Conservation (phyloP, 495 filamentous ascomycete genomes). For the Antarctomyces pellizariae region DNA sequence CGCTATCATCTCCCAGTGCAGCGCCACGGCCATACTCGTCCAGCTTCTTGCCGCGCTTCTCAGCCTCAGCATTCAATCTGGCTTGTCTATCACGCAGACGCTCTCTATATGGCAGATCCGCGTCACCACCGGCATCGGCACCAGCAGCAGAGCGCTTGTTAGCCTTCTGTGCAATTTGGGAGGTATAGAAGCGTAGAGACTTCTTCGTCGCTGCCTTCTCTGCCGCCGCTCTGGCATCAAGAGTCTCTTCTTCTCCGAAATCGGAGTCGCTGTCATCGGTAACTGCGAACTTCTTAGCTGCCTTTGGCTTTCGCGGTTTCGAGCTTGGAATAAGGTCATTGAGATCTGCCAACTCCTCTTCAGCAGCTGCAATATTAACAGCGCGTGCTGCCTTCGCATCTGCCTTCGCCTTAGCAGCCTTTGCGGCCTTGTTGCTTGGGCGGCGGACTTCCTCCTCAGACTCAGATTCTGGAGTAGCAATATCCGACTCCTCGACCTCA, state of each 20-base stretch:
- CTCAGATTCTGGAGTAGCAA: constrained; percentile 13
- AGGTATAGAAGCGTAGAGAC: constrained; percentile 85
- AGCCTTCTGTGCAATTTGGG: constrained; percentile 78
- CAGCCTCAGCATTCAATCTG: constrained; percentile 67
- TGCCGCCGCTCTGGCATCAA: constrained; percentile 30
- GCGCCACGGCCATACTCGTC: constrained; percentile 30
- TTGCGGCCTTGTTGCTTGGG: not conserved
- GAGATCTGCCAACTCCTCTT: constrained; percentile 19
- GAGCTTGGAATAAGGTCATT: constrained; percentile 16
- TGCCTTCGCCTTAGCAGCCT: not conserved
- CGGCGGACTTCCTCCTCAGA: constrained; percentile 4
- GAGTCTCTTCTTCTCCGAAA: constrained; percentile 36
- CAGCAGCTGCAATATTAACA: constrained; percentile 2
- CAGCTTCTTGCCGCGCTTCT: constrained; percentile 48
- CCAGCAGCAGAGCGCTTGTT: constrained; percentile 67
- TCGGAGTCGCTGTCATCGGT: constrained; percentile 31
- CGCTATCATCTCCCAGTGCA: constrained; percentile 29
- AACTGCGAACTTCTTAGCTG: constrained; percentile 19
- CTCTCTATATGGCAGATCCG: constrained; percentile 77
- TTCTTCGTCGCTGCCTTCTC: constrained; percentile 76
- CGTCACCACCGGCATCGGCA: constrained; percentile 68
- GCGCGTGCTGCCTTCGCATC: not conserved
- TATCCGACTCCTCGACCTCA: constrained; percentile 2
- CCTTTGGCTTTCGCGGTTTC: too few species aligned
- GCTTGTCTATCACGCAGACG: constrained; percentile 63